A percentile compares a stretch with the other conserved stretches of the same genome.
phyloP scores from a whole-genome alignment of 305 asterid species.

The Withania somnifera region DNA sequence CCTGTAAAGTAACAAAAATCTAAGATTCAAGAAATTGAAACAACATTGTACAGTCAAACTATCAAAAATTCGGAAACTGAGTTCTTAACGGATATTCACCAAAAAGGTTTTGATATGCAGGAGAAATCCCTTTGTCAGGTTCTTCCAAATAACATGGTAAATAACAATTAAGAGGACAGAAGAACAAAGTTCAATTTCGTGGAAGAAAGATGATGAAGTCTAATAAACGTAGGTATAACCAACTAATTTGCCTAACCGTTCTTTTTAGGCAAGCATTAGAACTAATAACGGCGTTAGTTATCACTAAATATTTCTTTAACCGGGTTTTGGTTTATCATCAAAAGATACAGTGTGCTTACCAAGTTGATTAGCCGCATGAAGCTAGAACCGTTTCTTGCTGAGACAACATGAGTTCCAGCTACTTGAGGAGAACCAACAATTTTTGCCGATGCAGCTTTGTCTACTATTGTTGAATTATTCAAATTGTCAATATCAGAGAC shows the following conservation, averaged over 20 bases:
- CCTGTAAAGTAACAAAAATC: constrained; percentile 33
- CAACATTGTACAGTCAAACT: background rate
- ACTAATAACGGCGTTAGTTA: constrained; percentile 2
- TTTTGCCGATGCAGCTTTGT: constrained; percentile 52
- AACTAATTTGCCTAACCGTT: background rate
- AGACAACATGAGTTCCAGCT: constrained; percentile 24
- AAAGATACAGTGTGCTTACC: constrained; percentile 25
- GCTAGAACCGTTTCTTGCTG: constrained; percentile 24
- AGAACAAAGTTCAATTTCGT: background rate
- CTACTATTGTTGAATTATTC: constrained; percentile 56
- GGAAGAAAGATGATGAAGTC: background rate
- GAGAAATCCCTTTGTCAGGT: background rate
- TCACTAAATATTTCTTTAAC: background rate
- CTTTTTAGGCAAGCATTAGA: background rate
- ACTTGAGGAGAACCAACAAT: constrained; percentile 37
- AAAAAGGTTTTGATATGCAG: background rate
- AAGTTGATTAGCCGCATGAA: constrained; percentile 26
- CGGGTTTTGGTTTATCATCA: constrained; percentile 10
- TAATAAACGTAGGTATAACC: background rate
- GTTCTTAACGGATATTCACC: background rate
- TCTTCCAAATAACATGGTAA: background rate
- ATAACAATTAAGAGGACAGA: background rate
- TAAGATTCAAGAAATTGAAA: background rate
- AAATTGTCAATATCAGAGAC: constrained; percentile 95
- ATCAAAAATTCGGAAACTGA: background rate